phyloP scores from a whole-genome alignment of 768 basidiomycete genomes.

The Phallus indusiatus region DNA sequence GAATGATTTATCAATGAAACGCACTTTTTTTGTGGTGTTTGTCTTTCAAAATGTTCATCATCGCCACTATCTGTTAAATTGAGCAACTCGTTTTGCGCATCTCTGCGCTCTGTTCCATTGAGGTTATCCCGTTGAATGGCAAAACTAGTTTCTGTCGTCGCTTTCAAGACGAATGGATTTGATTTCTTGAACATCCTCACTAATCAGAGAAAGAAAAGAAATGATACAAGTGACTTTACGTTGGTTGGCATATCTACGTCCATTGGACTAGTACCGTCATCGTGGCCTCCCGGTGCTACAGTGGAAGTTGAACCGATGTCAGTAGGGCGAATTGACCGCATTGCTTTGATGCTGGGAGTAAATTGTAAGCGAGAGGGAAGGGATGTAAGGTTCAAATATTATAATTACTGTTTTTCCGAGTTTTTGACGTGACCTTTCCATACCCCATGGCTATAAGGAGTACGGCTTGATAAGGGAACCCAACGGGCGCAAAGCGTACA shows the following conservation, averaged over 20 bases:
- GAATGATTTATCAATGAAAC: not conserved
- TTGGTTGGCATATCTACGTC: not conserved
- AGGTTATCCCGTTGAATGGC: not conserved
- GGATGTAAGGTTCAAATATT: not conserved
- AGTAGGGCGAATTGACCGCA: not conserved
- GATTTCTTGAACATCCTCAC: not conserved
- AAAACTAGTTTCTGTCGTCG: slow-evolving; percentile 1
- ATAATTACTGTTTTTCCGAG: slow-evolving; percentile 3
- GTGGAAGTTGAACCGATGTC: not conserved
- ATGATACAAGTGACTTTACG: not conserved
- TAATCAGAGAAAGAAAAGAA: not conserved
- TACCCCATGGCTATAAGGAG: slow-evolving; percentile 6
- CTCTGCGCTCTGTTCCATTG: not conserved
- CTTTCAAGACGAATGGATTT: slow-evolving; percentile 1
- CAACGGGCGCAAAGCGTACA: slow-evolving; percentile 2
- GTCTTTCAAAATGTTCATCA: not conserved
- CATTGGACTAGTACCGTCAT: not conserved
- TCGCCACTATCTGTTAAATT: not conserved
- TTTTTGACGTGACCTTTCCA: slow-evolving; percentile 8
- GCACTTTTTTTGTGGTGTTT: not conserved
- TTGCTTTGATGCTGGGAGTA: not conserved
- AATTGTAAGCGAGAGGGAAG: not conserved
- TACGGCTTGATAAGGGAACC: slow-evolving; percentile 2
- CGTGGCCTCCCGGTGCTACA: not conserved
- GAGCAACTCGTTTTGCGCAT: not conserved